Evolutionary conservation across 306 rosid genomes (phyloP), one percentile per base, ranked within the genome.

Genomic region (Rosa rugosa): DNA sequence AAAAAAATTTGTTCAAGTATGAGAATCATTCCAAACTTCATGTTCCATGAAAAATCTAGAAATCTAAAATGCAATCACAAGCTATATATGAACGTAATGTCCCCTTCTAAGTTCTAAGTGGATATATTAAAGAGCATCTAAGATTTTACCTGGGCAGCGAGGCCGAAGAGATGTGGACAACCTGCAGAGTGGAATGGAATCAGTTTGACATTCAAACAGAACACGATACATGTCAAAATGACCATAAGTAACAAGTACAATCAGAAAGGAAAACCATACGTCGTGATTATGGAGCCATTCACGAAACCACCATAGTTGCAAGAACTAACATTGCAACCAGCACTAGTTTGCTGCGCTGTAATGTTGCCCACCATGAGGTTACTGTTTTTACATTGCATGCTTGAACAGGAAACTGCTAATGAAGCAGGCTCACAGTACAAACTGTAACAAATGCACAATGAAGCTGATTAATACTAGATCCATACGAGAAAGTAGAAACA

Each of bases 381-480:
- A 86, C 97, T 96, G 78, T 66, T 85, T 80, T 72, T 89, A 67
- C 99, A 96, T 82, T 96, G 98, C 99, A 93, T 96, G 88, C 98
- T 96, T 20, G 99, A 91, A 88, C 99, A 96, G 57, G 98, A 93
- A 85, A 89, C 99, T 5, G 98, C 96, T 56, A 96, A 74, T 44
- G 99, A 90, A 73, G 99, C 96, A 18, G 99, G 98, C 96, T 88
- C 92, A 86, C 99, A 96, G 79, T 93, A 91, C 93, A 96, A 83
- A 73, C 99, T 96, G 93, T 53, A 63, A 14, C 59, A 70, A 59
- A 67, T 72, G 60, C 81, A 80, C 82, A 46, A 81, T 14, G 25
- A 69, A 71, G 80, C 47, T 8, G 11, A 71, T 78, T 59, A 75
- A 67, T 23, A 73, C 69, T 22, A 73, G 31, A 75, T 0, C 56